phyloP scores from a whole-genome alignment of 768 basidiomycete genomes.

The Lactifluus volemus region DNA sequence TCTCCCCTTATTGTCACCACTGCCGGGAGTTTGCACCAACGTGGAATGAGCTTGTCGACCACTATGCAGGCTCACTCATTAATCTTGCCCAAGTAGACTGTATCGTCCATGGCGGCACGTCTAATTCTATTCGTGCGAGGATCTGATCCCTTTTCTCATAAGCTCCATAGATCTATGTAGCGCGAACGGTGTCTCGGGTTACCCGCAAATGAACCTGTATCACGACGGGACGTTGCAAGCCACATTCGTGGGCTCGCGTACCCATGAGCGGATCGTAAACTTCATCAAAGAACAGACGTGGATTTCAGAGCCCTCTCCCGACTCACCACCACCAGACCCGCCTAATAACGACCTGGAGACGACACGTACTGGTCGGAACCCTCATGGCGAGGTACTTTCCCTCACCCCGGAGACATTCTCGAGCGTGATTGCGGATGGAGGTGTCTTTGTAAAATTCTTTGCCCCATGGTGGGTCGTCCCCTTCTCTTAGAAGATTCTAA shows the following conservation, averaged over 20 bases:
- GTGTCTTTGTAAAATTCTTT: conserved; percentile 71
- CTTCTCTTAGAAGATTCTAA: background rate
- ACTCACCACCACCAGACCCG: conserved; percentile 23
- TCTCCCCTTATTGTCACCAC: conserved; percentile 78
- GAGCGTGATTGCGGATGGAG: conserved; percentile 36
- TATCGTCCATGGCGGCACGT: conserved; percentile 64
- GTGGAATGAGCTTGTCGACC: conserved; percentile 61
- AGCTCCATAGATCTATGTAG: conserved; percentile 63
- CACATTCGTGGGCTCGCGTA: conserved; percentile 45
- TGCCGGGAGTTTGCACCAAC: conserved; percentile 74
- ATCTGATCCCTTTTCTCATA: background rate
- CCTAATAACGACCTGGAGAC: conserved; percentile 27
- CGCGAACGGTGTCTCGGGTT: conserved; percentile 56
- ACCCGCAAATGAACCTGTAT: conserved; percentile 72
- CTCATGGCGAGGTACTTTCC: conserved; percentile 31
- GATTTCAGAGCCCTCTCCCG: conserved; percentile 19
- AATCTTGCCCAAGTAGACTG: conserved; percentile 80
- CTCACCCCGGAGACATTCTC: conserved; percentile 42
- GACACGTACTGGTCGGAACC: conserved; percentile 27
- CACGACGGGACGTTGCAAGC: conserved; percentile 53
- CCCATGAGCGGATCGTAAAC: conserved; percentile 42
- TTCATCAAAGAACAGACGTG: conserved; percentile 45
- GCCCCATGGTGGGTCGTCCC: conserved; percentile 64
- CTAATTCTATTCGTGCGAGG: background rate
- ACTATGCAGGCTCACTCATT: conserved; percentile 41